phyloP scores from a whole-genome alignment of 495 filamentous ascomycete genomes.

The Parathielavia hyrcaniae region DNA sequence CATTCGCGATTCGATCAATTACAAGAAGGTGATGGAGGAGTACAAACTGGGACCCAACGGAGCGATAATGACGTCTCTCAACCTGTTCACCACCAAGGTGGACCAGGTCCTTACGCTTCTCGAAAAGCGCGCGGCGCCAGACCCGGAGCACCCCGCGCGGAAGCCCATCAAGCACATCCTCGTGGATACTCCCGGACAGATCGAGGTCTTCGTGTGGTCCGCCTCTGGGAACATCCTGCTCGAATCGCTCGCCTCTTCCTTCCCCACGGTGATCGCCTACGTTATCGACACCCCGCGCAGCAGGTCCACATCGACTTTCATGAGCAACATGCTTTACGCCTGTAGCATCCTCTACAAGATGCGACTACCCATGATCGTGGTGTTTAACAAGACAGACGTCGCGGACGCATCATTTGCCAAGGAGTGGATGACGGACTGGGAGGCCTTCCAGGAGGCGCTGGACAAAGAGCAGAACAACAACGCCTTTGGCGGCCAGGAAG shows the following conservation, averaged over 20 bases:
- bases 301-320: slow-evolving; percentile 89
- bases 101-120: slow-evolving; percentile 86
- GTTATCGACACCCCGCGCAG: slow-evolving; percentile 94
- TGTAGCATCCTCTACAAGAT: slow-evolving; percentile 98
- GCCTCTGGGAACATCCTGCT: slow-evolving; percentile 90
- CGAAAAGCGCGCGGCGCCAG: slow-evolving; percentile 74
- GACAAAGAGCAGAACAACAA: slow-evolving; percentile 70
- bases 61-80: slow-evolving; percentile 92
- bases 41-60: slow-evolving; percentile 98
- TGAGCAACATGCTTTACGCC: slow-evolving; percentile 99
- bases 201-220: slow-evolving; percentile 98
- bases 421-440: slow-evolving; percentile 99
- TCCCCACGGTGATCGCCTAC: slow-evolving; percentile 95
- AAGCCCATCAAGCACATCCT: slow-evolving; percentile 77
- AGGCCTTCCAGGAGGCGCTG: slow-evolving; percentile 86
- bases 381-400: slow-evolving; percentile 98
- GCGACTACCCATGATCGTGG: slow-evolving; percentile 93
- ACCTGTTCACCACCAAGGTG: slow-evolving; percentile 95
- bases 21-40: slow-evolving; percentile 99
- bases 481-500: slow-evolving; percentile 68
- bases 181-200: slow-evolving; percentile 93
- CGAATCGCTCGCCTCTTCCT: slow-evolving; percentile 82
- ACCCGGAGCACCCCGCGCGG: slow-evolving; percentile 52
- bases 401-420: slow-evolving; percentile 86
- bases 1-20: slow-evolving; percentile 97